Evolutionary conservation across 2,329 filamentous ascomycete genomes (phyloP).

Genomic region (Fusarium siculi): DNA sequence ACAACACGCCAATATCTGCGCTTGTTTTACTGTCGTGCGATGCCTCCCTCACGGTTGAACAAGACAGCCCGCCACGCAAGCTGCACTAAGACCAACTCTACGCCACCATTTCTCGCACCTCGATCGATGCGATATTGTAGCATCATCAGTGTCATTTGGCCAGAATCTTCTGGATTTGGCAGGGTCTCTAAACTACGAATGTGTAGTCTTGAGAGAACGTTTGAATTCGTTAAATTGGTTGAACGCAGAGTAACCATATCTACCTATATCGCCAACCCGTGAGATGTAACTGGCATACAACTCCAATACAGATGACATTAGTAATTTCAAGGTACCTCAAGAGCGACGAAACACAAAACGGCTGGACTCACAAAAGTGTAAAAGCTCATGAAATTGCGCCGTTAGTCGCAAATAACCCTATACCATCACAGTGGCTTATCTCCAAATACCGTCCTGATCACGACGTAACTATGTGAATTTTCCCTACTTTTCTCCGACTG

Average conservation of each 20-base stretch:
- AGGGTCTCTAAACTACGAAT: not conserved
- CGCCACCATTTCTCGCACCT: slow-evolving; percentile 42
- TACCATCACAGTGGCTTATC: slow-evolving; percentile 8
- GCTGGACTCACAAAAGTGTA: slow-evolving; percentile 13
- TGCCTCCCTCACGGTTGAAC: slow-evolving; percentile 30
- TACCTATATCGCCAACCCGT: not conserved
- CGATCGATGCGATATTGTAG: slow-evolving; percentile 19
- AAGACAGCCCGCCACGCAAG: slow-evolving; percentile 44
- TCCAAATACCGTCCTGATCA: not conserved
- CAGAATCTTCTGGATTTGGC: slow-evolving; percentile 1
- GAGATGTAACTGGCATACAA: not conserved
- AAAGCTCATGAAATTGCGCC: slow-evolving; percentile 14
- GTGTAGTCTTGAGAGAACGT: not conserved
- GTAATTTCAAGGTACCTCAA: not conserved
- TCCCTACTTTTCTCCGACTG: not conserved
- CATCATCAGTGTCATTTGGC: slow-evolving; percentile 22
- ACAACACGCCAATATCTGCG: slow-evolving; percentile 1
- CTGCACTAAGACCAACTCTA: slow-evolving; percentile 42
- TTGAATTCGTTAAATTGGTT: not conserved
- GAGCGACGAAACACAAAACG: slow-evolving; percentile 3
- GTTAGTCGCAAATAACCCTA: slow-evolving; percentile 21
- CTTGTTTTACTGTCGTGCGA: slow-evolving; percentile 29
- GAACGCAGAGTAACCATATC: not conserved
- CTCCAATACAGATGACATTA: not conserved
- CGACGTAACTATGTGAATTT: not conserved